Conservation (phyloP, 495 filamentous ascomycete species). For the Pyrenula aspistea region DNA sequence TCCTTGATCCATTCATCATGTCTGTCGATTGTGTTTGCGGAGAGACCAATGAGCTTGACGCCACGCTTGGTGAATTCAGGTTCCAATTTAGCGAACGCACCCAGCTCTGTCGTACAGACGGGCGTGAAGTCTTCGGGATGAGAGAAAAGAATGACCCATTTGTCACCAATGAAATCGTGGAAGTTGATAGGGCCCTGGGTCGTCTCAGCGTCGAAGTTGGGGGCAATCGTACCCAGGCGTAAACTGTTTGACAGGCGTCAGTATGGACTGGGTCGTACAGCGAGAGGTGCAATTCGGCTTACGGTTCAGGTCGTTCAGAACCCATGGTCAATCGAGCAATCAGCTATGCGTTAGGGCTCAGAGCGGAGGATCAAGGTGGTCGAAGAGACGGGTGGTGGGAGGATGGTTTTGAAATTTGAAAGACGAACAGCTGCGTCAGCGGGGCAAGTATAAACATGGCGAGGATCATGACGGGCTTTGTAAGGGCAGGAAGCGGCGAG, state of each 20-base stretch:
- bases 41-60: conserved; percentile 92
- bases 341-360: background rate
- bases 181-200: conserved; percentile 89
- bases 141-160: conserved; percentile 93
- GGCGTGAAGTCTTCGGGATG: conserved; percentile 86
- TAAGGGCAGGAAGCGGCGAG: background rate
- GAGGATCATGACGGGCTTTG: background rate
- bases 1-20: conserved; percentile 80
- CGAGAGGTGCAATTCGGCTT: background rate
- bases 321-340: background rate
- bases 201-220: conserved; percentile 89
- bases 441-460: background rate
- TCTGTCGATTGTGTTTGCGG: conserved; percentile 37
- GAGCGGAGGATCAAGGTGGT: background rate
- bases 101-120: conserved; percentile 97
- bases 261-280: background rate
- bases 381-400: too few species aligned
- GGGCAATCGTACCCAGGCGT: conserved; percentile 80
- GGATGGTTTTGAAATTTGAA: too few species aligned
- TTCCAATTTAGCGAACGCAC: conserved; percentile 92
- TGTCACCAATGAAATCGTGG: conserved; percentile 91
- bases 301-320: background rate
- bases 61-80: conserved; percentile 90
- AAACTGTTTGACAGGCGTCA: conserved; percentile 48
- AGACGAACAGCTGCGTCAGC: background rate